Conservation (phyloP, 2,329 filamentous ascomycete genomes). For the Lanzia echinophila region DNA sequence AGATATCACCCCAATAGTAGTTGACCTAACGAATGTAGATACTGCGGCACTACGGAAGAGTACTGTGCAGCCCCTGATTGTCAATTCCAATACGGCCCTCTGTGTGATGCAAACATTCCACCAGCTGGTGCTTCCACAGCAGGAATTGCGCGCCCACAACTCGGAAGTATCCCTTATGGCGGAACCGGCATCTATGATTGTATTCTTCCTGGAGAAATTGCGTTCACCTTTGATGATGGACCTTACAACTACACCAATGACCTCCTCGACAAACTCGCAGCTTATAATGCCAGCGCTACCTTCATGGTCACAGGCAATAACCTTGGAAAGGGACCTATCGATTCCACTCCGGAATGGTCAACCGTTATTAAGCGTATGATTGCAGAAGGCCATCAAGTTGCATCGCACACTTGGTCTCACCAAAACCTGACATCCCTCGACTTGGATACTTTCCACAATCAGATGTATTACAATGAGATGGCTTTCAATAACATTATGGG, state of each 20-base stretch:
- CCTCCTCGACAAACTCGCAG: conserved; percentile 49
- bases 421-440: conserved; percentile 40
- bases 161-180: conserved; percentile 51
- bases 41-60: conserved; percentile 29
- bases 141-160: conserved; percentile 40
- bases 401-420: conserved; percentile 51
- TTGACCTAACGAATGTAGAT: conserved; percentile 14
- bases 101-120: conserved; percentile 50
- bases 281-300: conserved; percentile 56
- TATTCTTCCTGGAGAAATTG: conserved; percentile 49
- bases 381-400: conserved; percentile 48
- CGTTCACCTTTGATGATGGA: conserved; percentile 62
- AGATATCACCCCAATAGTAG: too few relatives aligned
- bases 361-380: conserved; percentile 38
- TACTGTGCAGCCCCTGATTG: conserved; percentile 58
- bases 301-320: conserved; percentile 55
- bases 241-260: conserved; percentile 51
- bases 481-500: conserved; percentile 49
- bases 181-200: conserved; percentile 51
- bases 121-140: conserved; percentile 50
- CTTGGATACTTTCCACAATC: conserved; percentile 37
- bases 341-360: conserved; percentile 37
- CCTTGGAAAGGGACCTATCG: conserved; percentile 34
- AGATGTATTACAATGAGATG: conserved; percentile 48
- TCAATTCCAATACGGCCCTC: conserved; percentile 52